Evolutionary conservation across 2,329 filamentous ascomycete species (phyloP), one percentile per base, ranked within the genome.

Genomic region (Cladophialophora immunda): DNA sequence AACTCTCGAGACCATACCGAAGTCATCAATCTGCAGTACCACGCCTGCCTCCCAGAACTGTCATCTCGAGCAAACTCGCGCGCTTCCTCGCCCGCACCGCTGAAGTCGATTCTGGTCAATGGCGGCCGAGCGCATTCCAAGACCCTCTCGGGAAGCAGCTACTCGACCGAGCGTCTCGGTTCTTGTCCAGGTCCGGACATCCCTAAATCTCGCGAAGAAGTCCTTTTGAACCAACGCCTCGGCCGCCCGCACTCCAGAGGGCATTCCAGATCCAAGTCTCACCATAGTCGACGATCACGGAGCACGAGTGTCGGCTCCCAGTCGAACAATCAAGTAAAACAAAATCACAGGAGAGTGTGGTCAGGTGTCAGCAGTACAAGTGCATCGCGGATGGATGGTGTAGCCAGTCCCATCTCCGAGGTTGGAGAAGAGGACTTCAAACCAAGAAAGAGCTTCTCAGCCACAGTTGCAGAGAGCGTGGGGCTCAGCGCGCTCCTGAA

Each of bases 1-100:
- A 91, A 87, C 65, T 94, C 92, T 13, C 81, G 92, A 57, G 92
- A 94, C 71, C 92, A 96, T 75, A 86, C 86, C 1, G 91, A 93
- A 81, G 82, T 94, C 1, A 83, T 84, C 0, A 89, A 89, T 76
- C 73, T 93, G 63, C 86, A 87, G n/a, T 58, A 68, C 30, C 55
- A 70, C 41, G 62, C 65, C 25, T 68, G 62, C 57, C 52, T 58
- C 30, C 25, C 66, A n/a, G 45, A 45, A 8, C 41, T 52, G 25
- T 52, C 58, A n/a, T 53, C 54, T n/a, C 36, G 19, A 19, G 15
- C 41, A 30, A 22, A 34, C 25, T 66, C 65, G 11, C 59, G 62
- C 22, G 34, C 62, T 15, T 62, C 65, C 7, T 45, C 58, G 27
- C 45, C 58, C 29, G 30, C 45, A 19, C 65, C 61, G 2, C 60